Evolutionary conservation across 108 stramenopile species (phyloP).

Genomic region (Pseudonitzschia delicatissima): DNA sequence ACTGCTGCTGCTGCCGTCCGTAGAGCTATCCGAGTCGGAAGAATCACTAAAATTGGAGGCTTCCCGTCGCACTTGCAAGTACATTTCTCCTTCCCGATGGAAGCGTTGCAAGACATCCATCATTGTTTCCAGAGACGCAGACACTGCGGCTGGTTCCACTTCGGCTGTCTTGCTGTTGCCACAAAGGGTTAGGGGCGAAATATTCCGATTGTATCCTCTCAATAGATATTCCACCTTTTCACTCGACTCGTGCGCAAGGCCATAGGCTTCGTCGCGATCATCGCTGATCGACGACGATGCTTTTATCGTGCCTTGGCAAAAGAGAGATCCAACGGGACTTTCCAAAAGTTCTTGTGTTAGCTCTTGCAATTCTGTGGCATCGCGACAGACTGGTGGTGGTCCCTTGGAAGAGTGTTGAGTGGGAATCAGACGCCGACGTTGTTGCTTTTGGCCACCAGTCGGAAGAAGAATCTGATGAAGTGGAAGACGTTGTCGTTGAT

Average conservation of each 20-base stretch:
- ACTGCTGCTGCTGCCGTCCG: neutral
- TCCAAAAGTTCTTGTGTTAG: constrained; percentile 55
- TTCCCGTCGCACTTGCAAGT: constrained; percentile 46
- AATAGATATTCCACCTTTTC: constrained; percentile 61
- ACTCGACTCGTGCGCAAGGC: constrained; percentile 45
- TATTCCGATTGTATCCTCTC: constrained; percentile 41
- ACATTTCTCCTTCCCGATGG: constrained; percentile 54
- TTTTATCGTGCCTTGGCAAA: constrained; percentile 29
- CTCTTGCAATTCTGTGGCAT: constrained; percentile 46
- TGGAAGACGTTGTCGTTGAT: neutral
- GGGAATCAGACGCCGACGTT: constrained; percentile 30
- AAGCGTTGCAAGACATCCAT: constrained; percentile 49
- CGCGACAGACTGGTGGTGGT: constrained; percentile 59
- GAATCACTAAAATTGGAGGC: constrained; percentile 25
- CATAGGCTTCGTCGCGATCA: constrained; percentile 50
- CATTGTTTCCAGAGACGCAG: constrained; percentile 45
- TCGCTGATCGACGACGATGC: constrained; percentile 19
- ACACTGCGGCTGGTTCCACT: constrained; percentile 30
- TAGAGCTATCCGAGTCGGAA: neutral
- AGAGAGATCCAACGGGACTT: constrained; percentile 63
- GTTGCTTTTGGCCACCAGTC: neutral
- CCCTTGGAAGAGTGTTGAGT: constrained; percentile 66
- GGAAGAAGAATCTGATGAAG: neutral
- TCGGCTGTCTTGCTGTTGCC: constrained; percentile 6
- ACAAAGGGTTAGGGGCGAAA: constrained; percentile 8